Evolutionary conservation across 352 stramenopile genomes (phyloP).

Genomic region (Globisporangium ultimum): DNA sequence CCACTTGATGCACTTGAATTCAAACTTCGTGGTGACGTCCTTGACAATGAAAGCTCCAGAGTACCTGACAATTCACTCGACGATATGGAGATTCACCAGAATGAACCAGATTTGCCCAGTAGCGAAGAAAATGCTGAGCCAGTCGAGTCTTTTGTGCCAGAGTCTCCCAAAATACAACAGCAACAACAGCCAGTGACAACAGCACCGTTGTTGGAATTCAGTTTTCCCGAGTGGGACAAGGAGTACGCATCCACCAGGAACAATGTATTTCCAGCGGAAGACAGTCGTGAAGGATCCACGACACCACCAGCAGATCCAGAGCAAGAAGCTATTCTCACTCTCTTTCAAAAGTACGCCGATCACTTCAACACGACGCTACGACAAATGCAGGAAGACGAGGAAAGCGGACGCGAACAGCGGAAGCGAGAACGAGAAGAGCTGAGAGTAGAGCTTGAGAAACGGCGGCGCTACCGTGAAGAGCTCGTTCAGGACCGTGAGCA

Average conservation of each 20-base stretch:
- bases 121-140: no score
- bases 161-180: no score
- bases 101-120: no score
- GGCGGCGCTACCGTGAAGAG: neutral
- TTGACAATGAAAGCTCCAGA: no score
- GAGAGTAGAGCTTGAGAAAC: neutral
- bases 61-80: no score
- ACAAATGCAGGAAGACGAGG: neutral
- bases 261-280: neutral
- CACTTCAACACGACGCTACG: neutral
- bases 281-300: neutral
- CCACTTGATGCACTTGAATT: no score
- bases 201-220: no score
- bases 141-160: no score
- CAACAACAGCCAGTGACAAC: no score
- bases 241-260: neutral
- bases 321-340: neutral
- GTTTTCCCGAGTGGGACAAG: neutral
- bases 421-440: constrained; percentile 1
- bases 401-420: neutral
- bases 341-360: neutral
- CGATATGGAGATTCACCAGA: no score
- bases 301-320: neutral
- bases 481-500: neutral
- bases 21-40: no score